Conservation (phyloP, 2,329 filamentous ascomycete genomes). For the Colletotrichum sublineola region DNA sequence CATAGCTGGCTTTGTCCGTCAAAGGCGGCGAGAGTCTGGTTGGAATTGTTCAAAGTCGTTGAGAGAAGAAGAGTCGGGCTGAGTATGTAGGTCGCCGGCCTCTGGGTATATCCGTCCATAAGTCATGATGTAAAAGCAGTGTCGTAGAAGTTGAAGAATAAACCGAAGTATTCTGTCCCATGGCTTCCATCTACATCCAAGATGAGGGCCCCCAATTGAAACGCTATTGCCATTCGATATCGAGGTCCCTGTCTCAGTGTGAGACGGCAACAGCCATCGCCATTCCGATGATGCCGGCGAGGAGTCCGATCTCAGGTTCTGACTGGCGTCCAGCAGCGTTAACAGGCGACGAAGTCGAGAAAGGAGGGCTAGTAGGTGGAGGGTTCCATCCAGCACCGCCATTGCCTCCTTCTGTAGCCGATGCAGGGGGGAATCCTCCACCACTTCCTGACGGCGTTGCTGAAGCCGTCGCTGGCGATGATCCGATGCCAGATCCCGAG, state of each 20-base stretch:
- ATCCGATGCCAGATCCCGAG: slow-evolving; percentile 22
- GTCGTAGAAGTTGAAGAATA: not conserved
- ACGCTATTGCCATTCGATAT: not conserved
- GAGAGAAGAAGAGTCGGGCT: slow-evolving; percentile 37
- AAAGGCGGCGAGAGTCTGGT: not conserved
- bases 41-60: not conserved
- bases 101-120: slow-evolving; percentile 39
- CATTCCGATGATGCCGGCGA: not conserved
- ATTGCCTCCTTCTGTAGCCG: slow-evolving; percentile 18
- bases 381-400: slow-evolving; percentile 28
- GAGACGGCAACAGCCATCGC: not conserved
- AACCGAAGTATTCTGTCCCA: no score
- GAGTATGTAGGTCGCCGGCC: slow-evolving; percentile 42
- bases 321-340: slow-evolving; percentile 23
- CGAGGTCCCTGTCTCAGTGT: not conserved
- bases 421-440: slow-evolving; percentile 13
- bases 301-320: not conserved
- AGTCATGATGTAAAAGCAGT: slow-evolving; percentile 17
- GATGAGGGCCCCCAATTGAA: not conserved
- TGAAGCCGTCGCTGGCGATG: slow-evolving; percentile 14
- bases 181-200: not conserved
- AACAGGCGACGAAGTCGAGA: slow-evolving; percentile 29
- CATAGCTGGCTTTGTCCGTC: not conserved
- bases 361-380: slow-evolving; percentile 11
- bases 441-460: slow-evolving; percentile 16